Base-by-base conservation (phyloP, 345 rosid species). In the Triadica sebifera region DNA sequence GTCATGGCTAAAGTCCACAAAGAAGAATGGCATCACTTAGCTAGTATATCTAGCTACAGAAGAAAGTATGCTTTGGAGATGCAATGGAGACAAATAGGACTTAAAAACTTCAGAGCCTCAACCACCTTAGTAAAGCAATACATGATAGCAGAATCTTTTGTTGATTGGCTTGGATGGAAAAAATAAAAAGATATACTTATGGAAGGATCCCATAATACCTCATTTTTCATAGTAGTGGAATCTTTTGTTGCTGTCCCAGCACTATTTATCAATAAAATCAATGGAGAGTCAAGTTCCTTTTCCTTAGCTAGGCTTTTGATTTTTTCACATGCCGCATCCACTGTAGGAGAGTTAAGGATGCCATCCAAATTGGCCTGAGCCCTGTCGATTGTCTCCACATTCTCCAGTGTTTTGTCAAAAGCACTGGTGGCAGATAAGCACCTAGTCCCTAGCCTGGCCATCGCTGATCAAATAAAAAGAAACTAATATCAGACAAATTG, bases 221-320 rank as follows among this genome's bases (percentile, higher is more conserved):
- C 94, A 46, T 89, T 82, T 62, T 86, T 91, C 90, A 92, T 83
- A 24, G 86, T 82, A n/a, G 79, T 71, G 24, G 98, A 94, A 19
- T 86, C 96, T 86, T 89, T 94, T n/a, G 97, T 95, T 19, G 93
- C 85, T 20, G 97, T 91, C 83, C 96, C 92, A 50, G 98, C 90
- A 76, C 91, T 80, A 81, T 89, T 92, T 81, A 94, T 91, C 49
- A 94, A 70, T 34, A 94, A 84, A 77, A 94, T 86, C 84, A 92
- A 84, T 12, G 98, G 91, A 19, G 98, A 94, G 83, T 94, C 96
- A 64, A 94, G 91, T 72, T 89, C 93, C 86, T 94, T 94, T 19
- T 88, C 85, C 82, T 91, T 94, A 75, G 92, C 94, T 37, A 94
- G 85, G 81, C 93, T 89, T 86, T 80, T 89, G 49, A 92, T 89